Percentiles rank a stretch among this genome's conserved stretches.
phyloP scores from a whole-genome alignment of 805 yeast genomes.

The Suhomyces prunicola region DNA sequence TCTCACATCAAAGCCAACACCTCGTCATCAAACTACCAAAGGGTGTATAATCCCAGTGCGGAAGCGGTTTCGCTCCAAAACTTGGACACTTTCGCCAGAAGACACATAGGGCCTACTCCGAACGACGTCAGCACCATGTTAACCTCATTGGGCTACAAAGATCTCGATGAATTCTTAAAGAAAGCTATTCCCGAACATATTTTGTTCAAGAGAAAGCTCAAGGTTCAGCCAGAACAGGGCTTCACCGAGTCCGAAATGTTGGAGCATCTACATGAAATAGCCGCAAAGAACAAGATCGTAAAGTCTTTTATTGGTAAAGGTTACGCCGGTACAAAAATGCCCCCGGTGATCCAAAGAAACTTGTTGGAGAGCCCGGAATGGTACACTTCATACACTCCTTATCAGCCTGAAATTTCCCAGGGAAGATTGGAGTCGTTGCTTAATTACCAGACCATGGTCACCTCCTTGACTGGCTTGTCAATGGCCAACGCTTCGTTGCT shows the following conservation, averaged over 20 bases:
- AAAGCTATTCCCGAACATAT: slow-evolving; percentile 77
- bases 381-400: slow-evolving; percentile 98
- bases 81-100: slow-evolving; percentile 81
- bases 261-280: slow-evolving; percentile 62
- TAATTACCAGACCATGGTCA: slow-evolving; percentile 88
- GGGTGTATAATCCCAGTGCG: slow-evolving; percentile 44
- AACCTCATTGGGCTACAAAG: slow-evolving; percentile 55
- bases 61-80: slow-evolving; percentile 22
- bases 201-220: slow-evolving; percentile 62
- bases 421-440: slow-evolving; percentile 89
- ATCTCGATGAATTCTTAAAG: slow-evolving; percentile 66
- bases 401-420: slow-evolving; percentile 97
- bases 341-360: slow-evolving; percentile 91
- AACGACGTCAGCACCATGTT: slow-evolving; percentile 66
- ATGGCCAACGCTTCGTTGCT: slow-evolving; percentile 91
- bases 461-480: slow-evolving; percentile 91
- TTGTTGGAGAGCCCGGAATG: slow-evolving; percentile 92
- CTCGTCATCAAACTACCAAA: slow-evolving; percentile 49
- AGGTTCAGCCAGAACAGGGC: slow-evolving; percentile 68
- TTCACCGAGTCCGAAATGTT: slow-evolving; percentile 80
- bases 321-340: slow-evolving; percentile 84
- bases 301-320: slow-evolving; percentile 90
- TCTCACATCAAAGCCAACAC: slow-evolving; percentile 43
- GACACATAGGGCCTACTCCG: slow-evolving; percentile 85
- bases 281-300: slow-evolving; percentile 68